Evolutionary conservation across 805 yeast species (phyloP).

Genomic region (Yamadazyma akitaensis): DNA sequence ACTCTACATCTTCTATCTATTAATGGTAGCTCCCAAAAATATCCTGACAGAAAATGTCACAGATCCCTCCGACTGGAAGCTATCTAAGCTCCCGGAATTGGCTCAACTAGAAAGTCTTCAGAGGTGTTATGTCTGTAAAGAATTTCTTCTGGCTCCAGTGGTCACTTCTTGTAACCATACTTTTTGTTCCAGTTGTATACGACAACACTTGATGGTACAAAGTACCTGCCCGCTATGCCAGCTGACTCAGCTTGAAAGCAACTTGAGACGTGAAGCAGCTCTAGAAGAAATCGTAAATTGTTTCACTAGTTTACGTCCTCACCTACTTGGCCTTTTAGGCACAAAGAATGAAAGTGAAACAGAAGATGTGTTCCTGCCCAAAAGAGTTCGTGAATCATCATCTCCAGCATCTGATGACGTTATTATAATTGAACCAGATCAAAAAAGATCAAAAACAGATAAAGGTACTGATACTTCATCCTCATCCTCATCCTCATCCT

Average conservation of each 20-base stretch:
- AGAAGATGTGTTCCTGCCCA: conserved; percentile 1
- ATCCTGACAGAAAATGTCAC: conserved; percentile 20
- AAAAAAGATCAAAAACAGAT: conserved; percentile 9
- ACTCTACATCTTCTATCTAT: neutral
- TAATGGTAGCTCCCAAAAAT: neutral
- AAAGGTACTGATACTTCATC: conserved; percentile 21
- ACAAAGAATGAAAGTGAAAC: neutral
- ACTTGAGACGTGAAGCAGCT: conserved; percentile 60
- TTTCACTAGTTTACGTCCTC: conserved; percentile 35
- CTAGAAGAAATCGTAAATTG: conserved; percentile 69
- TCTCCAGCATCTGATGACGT: conserved; percentile 4
- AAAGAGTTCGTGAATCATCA: neutral
- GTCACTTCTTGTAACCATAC: conserved; percentile 84
- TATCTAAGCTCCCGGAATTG: conserved; percentile 52
- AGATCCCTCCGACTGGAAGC: conserved; percentile 72
- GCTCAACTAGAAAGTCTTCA: conserved; percentile 64
- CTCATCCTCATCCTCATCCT: too few species aligned
- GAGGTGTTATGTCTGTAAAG: conserved; percentile 87
- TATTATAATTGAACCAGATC: neutral
- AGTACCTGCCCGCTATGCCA: conserved; percentile 78
- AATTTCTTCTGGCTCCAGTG: conserved; percentile 74
- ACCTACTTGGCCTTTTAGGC: conserved; percentile 6
- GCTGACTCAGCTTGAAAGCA: conserved; percentile 64
- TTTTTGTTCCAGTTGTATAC: conserved; percentile 83
- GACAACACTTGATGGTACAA: conserved; percentile 60